A percentile compares a stretch with the other conserved stretches of the same genome.
phyloP scores from a whole-genome alignment of 2,329 filamentous ascomycete species.

The Scedosporium boydii region DNA sequence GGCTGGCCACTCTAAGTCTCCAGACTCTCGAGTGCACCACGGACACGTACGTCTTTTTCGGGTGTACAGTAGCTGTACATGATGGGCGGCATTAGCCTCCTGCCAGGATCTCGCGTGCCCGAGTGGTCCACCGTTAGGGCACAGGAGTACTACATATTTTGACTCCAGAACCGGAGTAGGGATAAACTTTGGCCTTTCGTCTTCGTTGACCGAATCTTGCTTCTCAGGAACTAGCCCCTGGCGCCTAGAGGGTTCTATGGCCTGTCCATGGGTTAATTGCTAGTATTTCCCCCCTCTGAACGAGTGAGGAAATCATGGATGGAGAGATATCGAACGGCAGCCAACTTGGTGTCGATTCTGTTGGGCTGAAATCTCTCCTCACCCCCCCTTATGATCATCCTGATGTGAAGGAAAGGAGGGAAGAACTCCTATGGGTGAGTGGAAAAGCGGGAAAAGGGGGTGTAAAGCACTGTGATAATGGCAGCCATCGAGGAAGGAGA shows the following conservation, averaged over 20 bases:
- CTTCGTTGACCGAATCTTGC: too few species aligned
- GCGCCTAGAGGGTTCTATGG: too few species aligned
- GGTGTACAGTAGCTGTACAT: not conserved
- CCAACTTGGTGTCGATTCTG: not conserved
- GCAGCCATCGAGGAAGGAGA: not conserved
- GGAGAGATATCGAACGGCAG: not conserved
- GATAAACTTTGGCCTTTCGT: too few species aligned
- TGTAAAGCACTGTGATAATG: not conserved
- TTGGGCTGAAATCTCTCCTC: not conserved
- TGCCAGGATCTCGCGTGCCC: not conserved
- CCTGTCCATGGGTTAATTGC: not conserved
- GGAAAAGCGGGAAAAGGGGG: not conserved
- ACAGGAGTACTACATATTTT: not conserved
- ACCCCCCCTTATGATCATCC: not conserved
- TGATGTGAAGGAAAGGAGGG: too few species aligned
- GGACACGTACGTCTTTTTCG: not conserved
- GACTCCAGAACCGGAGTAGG: too few species aligned
- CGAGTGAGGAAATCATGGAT: not conserved
- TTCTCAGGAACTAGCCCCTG: not conserved
- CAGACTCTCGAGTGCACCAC: not conserved
- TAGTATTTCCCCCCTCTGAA: not conserved
- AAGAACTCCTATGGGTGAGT: too few species aligned
- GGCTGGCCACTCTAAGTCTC: not conserved
- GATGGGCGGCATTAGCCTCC: not conserved
- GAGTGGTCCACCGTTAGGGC: not conserved